Evolutionary conservation across 2,329 filamentous ascomycete genomes (phyloP).

Genomic region (Hypomyces perniciosus): DNA sequence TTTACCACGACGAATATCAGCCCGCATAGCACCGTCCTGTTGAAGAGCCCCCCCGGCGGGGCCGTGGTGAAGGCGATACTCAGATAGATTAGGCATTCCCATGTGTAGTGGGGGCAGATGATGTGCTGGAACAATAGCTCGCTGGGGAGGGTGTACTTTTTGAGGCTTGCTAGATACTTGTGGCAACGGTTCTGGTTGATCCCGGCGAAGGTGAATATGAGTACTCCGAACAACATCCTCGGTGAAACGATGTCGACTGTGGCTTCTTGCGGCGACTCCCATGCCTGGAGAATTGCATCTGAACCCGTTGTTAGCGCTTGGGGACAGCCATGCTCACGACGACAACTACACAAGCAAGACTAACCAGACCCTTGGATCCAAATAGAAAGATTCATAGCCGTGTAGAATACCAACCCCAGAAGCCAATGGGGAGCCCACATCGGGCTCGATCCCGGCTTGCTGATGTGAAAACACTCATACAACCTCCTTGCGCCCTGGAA

Average conservation of each 20-base stretch:
- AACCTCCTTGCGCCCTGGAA: constrained; percentile 70
- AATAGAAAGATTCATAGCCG: constrained; percentile 63
- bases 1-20: constrained; percentile 71
- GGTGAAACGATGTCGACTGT: constrained; percentile 16
- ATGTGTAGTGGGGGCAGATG: constrained; percentile 86
- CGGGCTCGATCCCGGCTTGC: constrained; percentile 55
- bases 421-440: constrained; percentile 88
- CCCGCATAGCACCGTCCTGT: constrained; percentile 66
- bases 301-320: neutral
- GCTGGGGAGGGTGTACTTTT: constrained; percentile 77
- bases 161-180: constrained; percentile 59
- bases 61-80: constrained; percentile 70
- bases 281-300: constrained; percentile 31
- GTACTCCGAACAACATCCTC: constrained; percentile 40
- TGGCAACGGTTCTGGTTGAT: constrained; percentile 71
- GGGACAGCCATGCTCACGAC: neutral
- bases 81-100: constrained; percentile 79
- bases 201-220: constrained; percentile 64
- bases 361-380: constrained; percentile 79
- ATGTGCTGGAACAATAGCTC: constrained; percentile 65
- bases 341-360: constrained; percentile 20
- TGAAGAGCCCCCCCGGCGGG: constrained; percentile 58
- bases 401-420: constrained; percentile 73
- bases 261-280: constrained; percentile 19
- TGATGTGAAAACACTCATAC: constrained; percentile 64